phyloP scores from a whole-genome alignment of 768 basidiomycete genomes.

The Sistotremastrum suecicum region DNA sequence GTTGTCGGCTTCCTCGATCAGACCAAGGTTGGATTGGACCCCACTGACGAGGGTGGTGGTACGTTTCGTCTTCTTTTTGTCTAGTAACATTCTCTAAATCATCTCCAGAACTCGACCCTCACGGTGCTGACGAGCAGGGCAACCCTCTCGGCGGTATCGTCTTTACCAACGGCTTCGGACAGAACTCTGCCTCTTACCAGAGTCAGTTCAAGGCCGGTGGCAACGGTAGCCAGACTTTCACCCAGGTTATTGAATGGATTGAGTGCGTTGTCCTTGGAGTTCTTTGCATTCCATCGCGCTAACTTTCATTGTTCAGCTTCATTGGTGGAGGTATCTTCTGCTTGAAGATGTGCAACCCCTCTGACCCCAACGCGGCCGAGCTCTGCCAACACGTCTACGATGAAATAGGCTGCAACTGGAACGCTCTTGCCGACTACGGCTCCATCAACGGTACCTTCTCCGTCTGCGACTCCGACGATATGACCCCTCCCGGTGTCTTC shows the following conservation, averaged over 20 bases:
- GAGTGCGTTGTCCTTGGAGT: not conserved
- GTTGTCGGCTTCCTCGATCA: constrained; percentile 23
- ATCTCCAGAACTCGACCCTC: constrained; percentile 22
- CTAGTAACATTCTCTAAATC: not conserved
- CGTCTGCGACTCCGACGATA: constrained; percentile 8
- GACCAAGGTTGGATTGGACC: constrained; percentile 22
- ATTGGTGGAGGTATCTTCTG: constrained; percentile 8
- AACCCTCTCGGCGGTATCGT: constrained; percentile 23
- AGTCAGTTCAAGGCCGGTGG: not conserved
- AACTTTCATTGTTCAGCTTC: constrained; percentile 1
- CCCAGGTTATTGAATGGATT: constrained; percentile 8
- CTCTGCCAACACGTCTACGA: constrained; percentile 9
- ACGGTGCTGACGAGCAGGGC: constrained; percentile 22
- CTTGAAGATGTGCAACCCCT: constrained; percentile 8
- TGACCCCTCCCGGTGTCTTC: constrained; percentile 7
- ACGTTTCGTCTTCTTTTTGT: constrained; percentile 17
- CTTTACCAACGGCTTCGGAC: constrained; percentile 13
- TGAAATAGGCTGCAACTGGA: constrained; percentile 7
- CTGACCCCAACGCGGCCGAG: constrained; percentile 5
- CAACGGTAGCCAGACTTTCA: not conserved
- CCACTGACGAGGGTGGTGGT: constrained; percentile 21
- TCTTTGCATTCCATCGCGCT: not conserved
- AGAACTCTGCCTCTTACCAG: constrained; percentile 3
- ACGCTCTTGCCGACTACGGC: constrained; percentile 7
- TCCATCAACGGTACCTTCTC: constrained; percentile 7